Conservation (phyloP, 2,329 filamentous ascomycete genomes). For the Peltaster fructicola region DNA sequence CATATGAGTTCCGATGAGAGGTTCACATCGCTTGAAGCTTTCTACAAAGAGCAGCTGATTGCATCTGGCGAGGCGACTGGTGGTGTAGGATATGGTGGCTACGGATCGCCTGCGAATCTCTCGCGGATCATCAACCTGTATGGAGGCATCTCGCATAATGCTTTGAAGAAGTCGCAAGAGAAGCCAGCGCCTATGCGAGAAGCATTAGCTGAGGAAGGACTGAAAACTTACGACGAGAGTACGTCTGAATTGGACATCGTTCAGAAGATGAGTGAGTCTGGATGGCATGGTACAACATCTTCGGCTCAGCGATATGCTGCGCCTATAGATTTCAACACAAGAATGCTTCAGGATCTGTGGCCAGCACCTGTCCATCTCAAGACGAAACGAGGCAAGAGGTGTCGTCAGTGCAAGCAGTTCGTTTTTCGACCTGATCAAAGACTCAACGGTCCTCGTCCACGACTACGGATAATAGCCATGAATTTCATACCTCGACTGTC, state of each 20-base stretch:
- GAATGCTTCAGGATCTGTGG: constrained; percentile 56
- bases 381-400: constrained; percentile 87
- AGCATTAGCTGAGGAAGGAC: constrained; percentile 54
- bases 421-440: constrained; percentile 89
- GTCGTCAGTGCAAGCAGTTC: constrained; percentile 82
- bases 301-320: constrained; percentile 34
- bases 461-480: constrained; percentile 70
- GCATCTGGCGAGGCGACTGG: constrained; percentile 38
- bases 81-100: constrained; percentile 35
- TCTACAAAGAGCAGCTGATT: constrained; percentile 65
- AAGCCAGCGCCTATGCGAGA: constrained; percentile 66
- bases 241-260: constrained; percentile 40
- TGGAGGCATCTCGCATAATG: constrained; percentile 43
- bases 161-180: constrained; percentile 46
- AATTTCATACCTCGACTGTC: constrained; percentile 75
- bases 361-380: constrained; percentile 69
- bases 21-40: constrained; percentile 59
- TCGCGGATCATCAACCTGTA: constrained; percentile 87
- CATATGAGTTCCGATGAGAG: no score
- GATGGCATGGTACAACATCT: constrained; percentile 47
- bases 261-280: constrained; percentile 36
- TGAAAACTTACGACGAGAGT: constrained; percentile 43
- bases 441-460: constrained; percentile 72
- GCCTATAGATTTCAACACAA: constrained; percentile 30
- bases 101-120: constrained; percentile 62